Conservation (phyloP, 768 basidiomycete genomes). For the Tylopilus sp. region DNA sequence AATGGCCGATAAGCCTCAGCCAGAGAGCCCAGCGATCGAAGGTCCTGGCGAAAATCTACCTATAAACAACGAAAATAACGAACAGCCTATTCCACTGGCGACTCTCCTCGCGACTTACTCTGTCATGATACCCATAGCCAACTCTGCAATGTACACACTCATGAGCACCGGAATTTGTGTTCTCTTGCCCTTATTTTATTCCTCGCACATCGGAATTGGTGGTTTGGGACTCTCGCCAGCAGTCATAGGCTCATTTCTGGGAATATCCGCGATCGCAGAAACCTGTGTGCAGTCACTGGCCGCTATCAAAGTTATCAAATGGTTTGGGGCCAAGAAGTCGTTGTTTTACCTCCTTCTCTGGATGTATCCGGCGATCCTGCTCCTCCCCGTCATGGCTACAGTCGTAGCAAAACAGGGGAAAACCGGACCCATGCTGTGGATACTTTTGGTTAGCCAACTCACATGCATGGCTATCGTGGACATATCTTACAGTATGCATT, state of each 20-base stretch:
- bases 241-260: conserved; percentile 39
- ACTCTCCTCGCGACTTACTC: conserved; percentile 24
- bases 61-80: not conserved
- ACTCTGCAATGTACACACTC: conserved; percentile 39
- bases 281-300: conserved; percentile 40
- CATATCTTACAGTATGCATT: conserved; percentile 33
- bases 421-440: conserved; percentile 36
- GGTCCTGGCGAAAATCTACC: not conserved
- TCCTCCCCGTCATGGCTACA: conserved; percentile 46
- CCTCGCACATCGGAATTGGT: conserved; percentile 40
- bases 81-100: conserved; percentile 30
- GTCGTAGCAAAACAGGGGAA: conserved; percentile 26
- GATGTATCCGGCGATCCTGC: conserved; percentile 37
- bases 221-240: conserved; percentile 41
- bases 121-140: conserved; percentile 28
- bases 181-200: conserved; percentile 44
- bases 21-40: too few relatives aligned
- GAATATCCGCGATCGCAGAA: conserved; percentile 33
- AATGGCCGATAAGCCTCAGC: not conserved
- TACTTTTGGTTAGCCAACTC: conserved; percentile 30
- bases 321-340: conserved; percentile 39
- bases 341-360: conserved; percentile 38
- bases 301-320: conserved; percentile 37
- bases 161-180: conserved; percentile 35
- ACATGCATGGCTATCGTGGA: conserved; percentile 34